These are phyloP conservation scores for Nicotiana sylvestris DNA, from an alignment of 257 asterid species.

Conservation along the genomic window DNA sequence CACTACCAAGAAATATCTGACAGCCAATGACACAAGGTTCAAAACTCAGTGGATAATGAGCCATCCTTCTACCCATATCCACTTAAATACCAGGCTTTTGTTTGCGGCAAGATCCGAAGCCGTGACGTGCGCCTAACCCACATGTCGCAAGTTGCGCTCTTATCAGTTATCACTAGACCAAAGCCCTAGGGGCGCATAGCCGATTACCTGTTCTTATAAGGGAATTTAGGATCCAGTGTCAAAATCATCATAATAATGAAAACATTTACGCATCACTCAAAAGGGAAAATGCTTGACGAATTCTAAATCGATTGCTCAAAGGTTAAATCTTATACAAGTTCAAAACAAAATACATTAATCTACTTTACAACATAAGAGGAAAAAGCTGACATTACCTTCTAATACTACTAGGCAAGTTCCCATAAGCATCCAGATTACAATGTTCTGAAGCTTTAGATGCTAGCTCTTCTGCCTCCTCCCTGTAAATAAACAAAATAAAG, in stretches of 20 bases:
- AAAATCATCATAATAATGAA: neutral
- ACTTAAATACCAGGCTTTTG: too few species aligned
- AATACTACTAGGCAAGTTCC: conserved; percentile 46
- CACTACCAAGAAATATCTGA: neutral
- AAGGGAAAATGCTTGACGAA: neutral
- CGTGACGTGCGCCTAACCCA: too few species aligned
- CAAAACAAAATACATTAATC: neutral
- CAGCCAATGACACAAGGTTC: too few species aligned
- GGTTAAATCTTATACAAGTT: neutral
- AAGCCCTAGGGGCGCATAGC: neutral
- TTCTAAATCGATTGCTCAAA: too few species aligned
- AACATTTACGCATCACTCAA: neutral
- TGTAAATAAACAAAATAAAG: conserved; percentile 15
- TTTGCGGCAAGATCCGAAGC: too few species aligned
- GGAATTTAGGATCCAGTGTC: neutral
- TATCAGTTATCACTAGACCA: too few species aligned
- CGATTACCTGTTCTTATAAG: neutral
- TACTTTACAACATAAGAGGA: neutral
- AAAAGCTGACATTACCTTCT: conserved; percentile 33
- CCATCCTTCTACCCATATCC: too few species aligned
- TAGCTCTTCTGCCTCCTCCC: conserved; percentile 78
- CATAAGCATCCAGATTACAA: conserved; percentile 14
- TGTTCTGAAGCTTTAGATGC: conserved; percentile 30
- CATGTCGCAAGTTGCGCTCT: too few species aligned
- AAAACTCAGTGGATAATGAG: too few species aligned